A percentile compares a stretch with the other conserved stretches of the same genome.
phyloP scores from a whole-genome alignment of 129 eudicot species.

The Calendula officinalis region DNA sequence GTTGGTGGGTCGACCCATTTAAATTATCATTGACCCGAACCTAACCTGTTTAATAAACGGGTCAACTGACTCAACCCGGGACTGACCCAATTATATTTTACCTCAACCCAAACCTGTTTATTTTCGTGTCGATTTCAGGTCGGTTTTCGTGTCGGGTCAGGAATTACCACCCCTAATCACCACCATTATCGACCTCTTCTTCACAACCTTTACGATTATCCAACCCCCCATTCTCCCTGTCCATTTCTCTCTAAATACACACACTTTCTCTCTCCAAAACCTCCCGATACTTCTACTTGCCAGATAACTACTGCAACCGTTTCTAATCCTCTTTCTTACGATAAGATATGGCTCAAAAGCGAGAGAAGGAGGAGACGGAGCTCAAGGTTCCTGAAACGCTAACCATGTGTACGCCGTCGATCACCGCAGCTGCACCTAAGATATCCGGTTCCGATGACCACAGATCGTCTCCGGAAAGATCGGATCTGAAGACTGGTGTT shows the following conservation, averaged over 20 bases:
- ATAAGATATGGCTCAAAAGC: constrained; percentile 60
- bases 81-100: no score
- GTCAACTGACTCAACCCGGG: no score
- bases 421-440: constrained; percentile 31
- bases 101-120: no score
- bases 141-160: no score
- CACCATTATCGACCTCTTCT: constrained; percentile 7
- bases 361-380: constrained; percentile 88
- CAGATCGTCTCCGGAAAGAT: constrained; percentile 37
- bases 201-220: not conserved
- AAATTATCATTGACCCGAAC: no score
- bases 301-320: constrained; percentile 11
- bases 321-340: constrained; percentile 1
- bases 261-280: constrained; percentile 34
- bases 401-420: constrained; percentile 43
- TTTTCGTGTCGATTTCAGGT: no score
- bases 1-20: no score
- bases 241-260: constrained; percentile 1
- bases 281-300: constrained; percentile 6
- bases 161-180: no score
- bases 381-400: constrained; percentile 63
- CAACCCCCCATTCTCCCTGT: not conserved
- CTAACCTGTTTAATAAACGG: no score
- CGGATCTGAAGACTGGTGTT: constrained; percentile 37
- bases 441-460: constrained; percentile 33